Evolutionary conservation across 768 basidiomycete species (phyloP), one percentile per base, ranked within the genome.

Genomic region (Tephrocybe sp.): DNA sequence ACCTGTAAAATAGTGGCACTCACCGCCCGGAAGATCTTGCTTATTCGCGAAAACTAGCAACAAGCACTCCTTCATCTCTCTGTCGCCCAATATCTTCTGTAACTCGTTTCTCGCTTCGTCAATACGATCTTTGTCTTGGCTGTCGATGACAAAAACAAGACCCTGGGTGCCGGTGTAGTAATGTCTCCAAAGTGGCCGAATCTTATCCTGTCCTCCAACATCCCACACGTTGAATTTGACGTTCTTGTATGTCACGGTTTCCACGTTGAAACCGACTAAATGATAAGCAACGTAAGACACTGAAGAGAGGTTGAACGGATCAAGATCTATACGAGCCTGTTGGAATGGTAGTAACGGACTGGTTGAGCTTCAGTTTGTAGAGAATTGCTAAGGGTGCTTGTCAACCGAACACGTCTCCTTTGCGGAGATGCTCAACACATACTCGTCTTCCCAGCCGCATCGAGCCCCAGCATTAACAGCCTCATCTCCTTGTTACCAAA

Each of bases 401-500:
- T 54, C 28, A 56, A 21, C 34, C 40, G 24, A 54, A 48, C 35
- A 47, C 18, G 9, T 36, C 16, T 44, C 15, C 16, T n/a, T 36
- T 21, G 6, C 9, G 18, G 34, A 8, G 5, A 36, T 18, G 12
- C 19, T 44, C 18, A 15, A 55, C 93, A 69, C 60, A n/a, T n/a
- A 97, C 96, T 98, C 16, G 96, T 98, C 76, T 98, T 98, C 64
- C 96, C 96, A 39, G 96, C 96, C 36, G 96, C 96, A 67, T 98
- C 96, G 60, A 98, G 78, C 35, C 96, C 96, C 61, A 98, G 75
- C 96, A 98, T 98, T 67, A 97, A 74, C 63, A 96, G 74, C 63
- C 94, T 77, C 96, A 98, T 98, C 80, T 98, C 96, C 82, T 94
- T 96, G 82, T 94, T 98, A 55, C 94, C 95, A 69, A 98, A 98